Percentiles rank a stretch among this genome's conserved stretches.
Conservation (phyloP, 1,284 basidiomycete species). For the Cutaneotrichosporon dermatis region DNA sequence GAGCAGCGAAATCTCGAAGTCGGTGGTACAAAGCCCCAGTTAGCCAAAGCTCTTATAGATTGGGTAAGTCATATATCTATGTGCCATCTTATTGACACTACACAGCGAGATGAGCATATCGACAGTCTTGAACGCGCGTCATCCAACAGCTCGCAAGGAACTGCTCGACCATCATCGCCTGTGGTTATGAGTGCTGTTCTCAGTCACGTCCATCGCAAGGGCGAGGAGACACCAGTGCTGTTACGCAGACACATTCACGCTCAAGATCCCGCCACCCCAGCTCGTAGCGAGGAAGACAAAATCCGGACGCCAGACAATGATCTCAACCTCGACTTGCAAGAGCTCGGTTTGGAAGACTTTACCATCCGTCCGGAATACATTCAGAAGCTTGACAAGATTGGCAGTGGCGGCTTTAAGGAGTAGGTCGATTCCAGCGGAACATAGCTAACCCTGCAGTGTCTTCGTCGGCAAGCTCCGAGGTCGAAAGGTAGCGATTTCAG, state of each 20-base stretch:
- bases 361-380: constrained; percentile 90
- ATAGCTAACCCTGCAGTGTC: constrained; percentile 51
- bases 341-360: constrained; percentile 85
- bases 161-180: constrained; percentile 20
- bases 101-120: constrained; percentile 33
- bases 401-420: constrained; percentile 98
- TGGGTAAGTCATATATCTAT: constrained; percentile 54
- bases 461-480: constrained; percentile 84
- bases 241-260: constrained; percentile 46
- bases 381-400: constrained; percentile 92
- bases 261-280: constrained; percentile 45
- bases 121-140: constrained; percentile 17
- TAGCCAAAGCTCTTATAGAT: constrained; percentile 77
- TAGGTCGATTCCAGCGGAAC: constrained; percentile 26
- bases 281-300: constrained; percentile 34
- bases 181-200: constrained; percentile 51
- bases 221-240: constrained; percentile 42
- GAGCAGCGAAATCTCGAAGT: constrained; percentile 73
- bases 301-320: constrained; percentile 61
- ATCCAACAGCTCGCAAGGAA: constrained; percentile 31
- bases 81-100: background rate
- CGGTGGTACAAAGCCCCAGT: constrained; percentile 82
- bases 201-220: constrained; percentile 54
- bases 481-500: constrained; percentile 86
- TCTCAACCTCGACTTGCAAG: constrained; percentile 86